phyloP scores from a whole-genome alignment of 306 rosid species.

The Quillaja saponaria region DNA sequence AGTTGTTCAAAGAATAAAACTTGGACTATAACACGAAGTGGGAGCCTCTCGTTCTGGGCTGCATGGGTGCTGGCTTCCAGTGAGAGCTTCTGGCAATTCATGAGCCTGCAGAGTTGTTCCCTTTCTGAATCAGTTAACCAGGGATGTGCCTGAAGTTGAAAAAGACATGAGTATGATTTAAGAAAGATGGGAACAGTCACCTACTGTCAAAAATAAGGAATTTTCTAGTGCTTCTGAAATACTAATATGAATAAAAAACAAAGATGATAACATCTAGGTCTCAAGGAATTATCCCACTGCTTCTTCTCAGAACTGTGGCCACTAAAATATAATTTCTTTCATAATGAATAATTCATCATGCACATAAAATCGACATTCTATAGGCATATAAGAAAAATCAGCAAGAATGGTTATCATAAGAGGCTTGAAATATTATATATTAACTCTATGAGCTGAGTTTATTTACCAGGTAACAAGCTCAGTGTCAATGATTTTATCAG shows the following conservation, averaged over 20 bases:
- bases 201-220: background rate
- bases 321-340: too few relatives aligned
- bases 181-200: background rate
- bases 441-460: background rate
- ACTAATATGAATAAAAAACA: background rate
- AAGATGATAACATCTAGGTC: too few relatives aligned
- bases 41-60: slow-evolving; percentile 90
- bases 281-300: too few relatives aligned
- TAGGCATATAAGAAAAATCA: too few relatives aligned
- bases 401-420: background rate
- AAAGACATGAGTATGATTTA: slow-evolving; percentile 13
- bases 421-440: background rate
- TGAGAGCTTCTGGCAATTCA: slow-evolving; percentile 94
- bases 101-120: slow-evolving; percentile 80
- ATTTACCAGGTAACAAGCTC: background rate
- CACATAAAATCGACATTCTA: too few relatives aligned
- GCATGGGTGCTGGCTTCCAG: slow-evolving; percentile 94
- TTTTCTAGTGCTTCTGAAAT: background rate
- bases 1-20: slow-evolving; percentile 92
- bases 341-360: too few relatives aligned
- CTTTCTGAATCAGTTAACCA: slow-evolving; percentile 83
- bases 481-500: slow-evolving; percentile 15
- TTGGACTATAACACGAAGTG: slow-evolving; percentile 80
- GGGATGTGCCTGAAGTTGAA: slow-evolving; percentile 60
- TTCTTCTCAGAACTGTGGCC: too few relatives aligned